Base-by-base conservation (phyloP, 2,329 filamentous ascomycete species). In the Aureobasidium lini region DNA sequence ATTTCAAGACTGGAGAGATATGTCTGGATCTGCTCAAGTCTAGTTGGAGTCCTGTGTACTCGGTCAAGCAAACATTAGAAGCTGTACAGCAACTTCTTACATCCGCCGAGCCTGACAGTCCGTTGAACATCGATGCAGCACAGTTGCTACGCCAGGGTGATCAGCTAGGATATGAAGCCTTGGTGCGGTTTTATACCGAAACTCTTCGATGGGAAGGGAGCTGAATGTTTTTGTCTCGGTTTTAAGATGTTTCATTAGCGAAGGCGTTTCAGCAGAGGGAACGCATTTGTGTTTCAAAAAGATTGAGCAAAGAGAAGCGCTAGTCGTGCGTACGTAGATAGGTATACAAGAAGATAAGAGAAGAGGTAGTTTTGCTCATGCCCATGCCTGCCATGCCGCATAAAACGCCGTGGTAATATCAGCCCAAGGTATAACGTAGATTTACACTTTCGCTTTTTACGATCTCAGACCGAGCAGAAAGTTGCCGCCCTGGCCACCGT, bases 21-120 rank as follows among this genome's bases (percentile, higher is more conserved):
- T 99, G 94, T 73, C 84, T 97, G 31, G 94, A 96, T 70, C 81
- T 97, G 63, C 80, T 99, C 53, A 84, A 83, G 62, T 78, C 76
- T 0, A 81, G 82, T 16, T 97, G 93, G 93, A 88, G 89, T 61
- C 89, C 92, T 1, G 85, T 90, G 16, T 94, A 96, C 73, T 92
- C 87, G 42, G 81, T 97, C 18, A 81, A 87, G 37, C 83, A 87
- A 68, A 88, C 86, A 62, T 76, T 93, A 68, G 86, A 88, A 66
- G 84, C 84, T 48, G 81, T 93, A 64, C 83, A 88, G 65, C 81
- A 88, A 76, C 78, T 94, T 66, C 77, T 90, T 60, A 79, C 75
- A 29, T 84, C 80, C 63, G 87, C 88, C 1, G 89, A 86, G 71
- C 80, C 84, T 48, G 88, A 93, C 68, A 86, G 82, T 65, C 89